Evolutionary conservation across 768 basidiomycete genomes (phyloP).

Genomic region (Podaxis sp.): DNA sequence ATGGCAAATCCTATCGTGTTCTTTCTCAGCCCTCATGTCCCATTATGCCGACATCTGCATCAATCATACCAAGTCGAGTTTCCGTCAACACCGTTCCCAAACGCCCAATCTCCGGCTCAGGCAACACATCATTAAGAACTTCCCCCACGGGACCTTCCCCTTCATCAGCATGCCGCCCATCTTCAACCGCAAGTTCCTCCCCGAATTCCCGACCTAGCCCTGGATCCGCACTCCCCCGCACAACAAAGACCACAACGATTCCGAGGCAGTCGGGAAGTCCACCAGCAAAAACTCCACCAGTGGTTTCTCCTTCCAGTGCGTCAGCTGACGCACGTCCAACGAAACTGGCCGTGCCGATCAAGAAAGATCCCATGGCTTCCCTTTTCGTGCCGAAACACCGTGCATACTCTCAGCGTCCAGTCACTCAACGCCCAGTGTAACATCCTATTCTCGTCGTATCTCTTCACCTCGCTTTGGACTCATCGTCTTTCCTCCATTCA

Average conservation of each 20-base stretch:
- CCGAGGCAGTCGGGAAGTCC: conserved; percentile 3
- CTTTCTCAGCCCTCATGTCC: conserved; percentile 34
- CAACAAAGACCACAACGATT: background rate
- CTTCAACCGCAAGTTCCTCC: conserved; percentile 7
- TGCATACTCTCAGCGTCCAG: conserved; percentile 52
- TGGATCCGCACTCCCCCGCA: background rate
- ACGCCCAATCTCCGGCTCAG: conserved; percentile 27
- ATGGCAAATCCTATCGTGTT: conserved; percentile 42
- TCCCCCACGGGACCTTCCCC: conserved; percentile 6
- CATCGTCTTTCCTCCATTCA: conserved; percentile 1
- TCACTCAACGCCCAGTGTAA: conserved; percentile 42
- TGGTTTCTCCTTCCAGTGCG: conserved; percentile 17
- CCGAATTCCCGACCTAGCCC: background rate
- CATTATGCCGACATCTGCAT: conserved; percentile 32
- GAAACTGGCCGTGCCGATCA: conserved; percentile 38
- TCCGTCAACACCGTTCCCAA: conserved; percentile 48
- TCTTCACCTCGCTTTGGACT: conserved; percentile 17
- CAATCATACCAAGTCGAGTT: conserved; percentile 39
- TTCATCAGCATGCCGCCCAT: conserved; percentile 15
- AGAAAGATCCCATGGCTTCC: conserved; percentile 62
- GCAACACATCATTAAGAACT: conserved; percentile 16
- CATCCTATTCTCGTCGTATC: background rate
- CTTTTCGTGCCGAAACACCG: conserved; percentile 79
- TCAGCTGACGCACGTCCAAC: conserved; percentile 28
- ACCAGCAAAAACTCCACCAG: conserved; percentile 4